phyloP scores from a whole-genome alignment of 2,329 filamentous ascomycete species.

The Mollisia scopiformis region DNA sequence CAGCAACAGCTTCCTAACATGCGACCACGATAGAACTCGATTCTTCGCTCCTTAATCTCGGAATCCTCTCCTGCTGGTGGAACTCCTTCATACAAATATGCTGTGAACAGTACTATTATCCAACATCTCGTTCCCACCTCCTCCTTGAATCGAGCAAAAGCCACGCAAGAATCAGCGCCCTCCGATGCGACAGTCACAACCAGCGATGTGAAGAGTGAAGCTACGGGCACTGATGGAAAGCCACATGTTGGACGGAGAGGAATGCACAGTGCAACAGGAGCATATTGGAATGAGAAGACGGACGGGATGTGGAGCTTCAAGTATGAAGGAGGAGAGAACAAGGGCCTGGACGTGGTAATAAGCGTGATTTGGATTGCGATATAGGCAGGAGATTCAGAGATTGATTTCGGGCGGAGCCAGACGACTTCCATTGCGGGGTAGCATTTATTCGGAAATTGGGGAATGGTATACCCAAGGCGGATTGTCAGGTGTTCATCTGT shows the following conservation, averaged over 20 bases:
- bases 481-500: conserved; percentile 12
- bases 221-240: conserved; percentile 62
- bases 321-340: conserved; percentile 70
- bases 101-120: conserved; percentile 97
- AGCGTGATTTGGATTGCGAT: conserved; percentile 74
- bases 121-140: conserved; percentile 81
- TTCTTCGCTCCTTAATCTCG: conserved; percentile 77
- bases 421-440: conserved; percentile 17
- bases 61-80: conserved; percentile 66
- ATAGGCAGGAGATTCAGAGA: conserved; percentile 13
- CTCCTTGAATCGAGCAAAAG: conserved; percentile 62
- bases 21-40: conserved; percentile 60
- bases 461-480: conserved; percentile 8
- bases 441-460: conserved; percentile 1
- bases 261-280: conserved; percentile 85
- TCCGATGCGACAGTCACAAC: conserved; percentile 55
- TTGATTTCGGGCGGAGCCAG: conserved; percentile 1
- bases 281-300: conserved; percentile 89
- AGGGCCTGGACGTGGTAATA: conserved; percentile 71
- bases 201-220: conserved; percentile 49
- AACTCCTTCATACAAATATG: conserved; percentile 82
- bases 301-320: conserved; percentile 91
- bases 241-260: conserved; percentile 82
- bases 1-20: conserved; percentile 14
- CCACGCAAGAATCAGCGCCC: conserved; percentile 37